A percentile compares a stretch with the other conserved stretches of the same genome.
phyloP scores from a whole-genome alignment of 2,329 filamentous ascomycete species.

The Apiospora marii region DNA sequence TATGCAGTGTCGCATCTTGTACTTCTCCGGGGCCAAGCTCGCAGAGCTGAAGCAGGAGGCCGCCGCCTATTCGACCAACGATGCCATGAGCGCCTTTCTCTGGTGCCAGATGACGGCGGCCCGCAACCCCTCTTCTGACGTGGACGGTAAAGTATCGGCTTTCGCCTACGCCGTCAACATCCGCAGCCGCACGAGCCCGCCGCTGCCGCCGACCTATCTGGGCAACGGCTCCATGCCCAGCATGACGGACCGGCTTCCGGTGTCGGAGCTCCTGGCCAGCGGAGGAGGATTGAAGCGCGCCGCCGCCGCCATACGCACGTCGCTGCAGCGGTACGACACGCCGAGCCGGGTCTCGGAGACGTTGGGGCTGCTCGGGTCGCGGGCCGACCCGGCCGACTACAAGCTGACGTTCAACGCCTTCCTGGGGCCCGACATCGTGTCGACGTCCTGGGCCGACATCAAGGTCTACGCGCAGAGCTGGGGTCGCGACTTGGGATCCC shows the following conservation, averaged over 20 bases:
- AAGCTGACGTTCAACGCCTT: neutral
- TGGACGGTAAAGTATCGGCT: neutral
- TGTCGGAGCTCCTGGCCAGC: neutral
- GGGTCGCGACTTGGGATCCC: neutral
- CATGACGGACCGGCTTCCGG: neutral
- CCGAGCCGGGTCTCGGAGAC: neutral
- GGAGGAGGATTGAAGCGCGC: neutral
- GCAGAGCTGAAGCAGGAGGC: neutral
- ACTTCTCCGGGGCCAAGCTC: neutral
- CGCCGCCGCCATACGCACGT: neutral
- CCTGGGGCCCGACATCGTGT: neutral
- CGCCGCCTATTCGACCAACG: neutral
- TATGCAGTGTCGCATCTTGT: neutral
- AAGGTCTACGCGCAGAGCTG: neutral
- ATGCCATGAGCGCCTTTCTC: neutral
- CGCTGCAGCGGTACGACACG: neutral
- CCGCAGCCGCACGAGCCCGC: neutral
- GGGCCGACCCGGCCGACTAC: neutral
- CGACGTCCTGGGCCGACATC: neutral
- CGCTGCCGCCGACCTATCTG: neutral
- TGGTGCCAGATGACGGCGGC: neutral
- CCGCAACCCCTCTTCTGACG: neutral
- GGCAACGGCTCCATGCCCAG: neutral
- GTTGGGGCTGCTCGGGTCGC: neutral
- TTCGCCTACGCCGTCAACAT: neutral